These are phyloP conservation scores for Antitrichia curtipendula DNA, from an alignment of 225 moss, liverwort and hornwort species.

Conservation along the genomic window DNA sequence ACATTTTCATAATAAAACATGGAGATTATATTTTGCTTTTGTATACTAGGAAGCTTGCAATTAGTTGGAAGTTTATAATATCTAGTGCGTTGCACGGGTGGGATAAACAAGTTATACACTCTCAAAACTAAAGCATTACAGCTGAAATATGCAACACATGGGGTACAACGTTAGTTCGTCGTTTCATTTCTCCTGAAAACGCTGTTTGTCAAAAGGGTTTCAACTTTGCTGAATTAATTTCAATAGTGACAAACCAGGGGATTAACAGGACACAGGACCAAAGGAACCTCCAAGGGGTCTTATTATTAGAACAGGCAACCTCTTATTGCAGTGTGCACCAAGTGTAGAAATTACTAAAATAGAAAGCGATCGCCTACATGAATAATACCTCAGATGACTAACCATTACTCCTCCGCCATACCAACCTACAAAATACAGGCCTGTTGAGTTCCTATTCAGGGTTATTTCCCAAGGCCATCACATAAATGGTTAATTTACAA, in stretches of 20 bases:
- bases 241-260: not conserved
- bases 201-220: not conserved
- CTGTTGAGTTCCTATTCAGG: conserved; percentile 3
- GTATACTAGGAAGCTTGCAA: not conserved
- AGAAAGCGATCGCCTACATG: not conserved
- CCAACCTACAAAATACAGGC: conserved; percentile 22
- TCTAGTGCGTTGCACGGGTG: not conserved
- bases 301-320: not conserved
- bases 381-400: conserved; percentile 10
- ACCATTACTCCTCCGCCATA: not conserved
- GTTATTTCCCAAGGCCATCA: conserved; percentile 9
- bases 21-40: not conserved
- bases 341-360: not conserved
- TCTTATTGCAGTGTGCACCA: conserved; percentile 1
- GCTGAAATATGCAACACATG: not conserved
- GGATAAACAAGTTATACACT: not conserved
- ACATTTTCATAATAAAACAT: not conserved
- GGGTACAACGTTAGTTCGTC: too few species aligned
- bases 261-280: not conserved
- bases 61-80: not conserved
- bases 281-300: not conserved
- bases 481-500: conserved; percentile 29
- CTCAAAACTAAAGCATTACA: not conserved
- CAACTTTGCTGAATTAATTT: not conserved
- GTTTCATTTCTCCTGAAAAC: not conserved